These are phyloP conservation scores for Rhododendron williamsianum DNA, from an alignment of 148 eudicot species.

Conservation along the genomic window DNA sequence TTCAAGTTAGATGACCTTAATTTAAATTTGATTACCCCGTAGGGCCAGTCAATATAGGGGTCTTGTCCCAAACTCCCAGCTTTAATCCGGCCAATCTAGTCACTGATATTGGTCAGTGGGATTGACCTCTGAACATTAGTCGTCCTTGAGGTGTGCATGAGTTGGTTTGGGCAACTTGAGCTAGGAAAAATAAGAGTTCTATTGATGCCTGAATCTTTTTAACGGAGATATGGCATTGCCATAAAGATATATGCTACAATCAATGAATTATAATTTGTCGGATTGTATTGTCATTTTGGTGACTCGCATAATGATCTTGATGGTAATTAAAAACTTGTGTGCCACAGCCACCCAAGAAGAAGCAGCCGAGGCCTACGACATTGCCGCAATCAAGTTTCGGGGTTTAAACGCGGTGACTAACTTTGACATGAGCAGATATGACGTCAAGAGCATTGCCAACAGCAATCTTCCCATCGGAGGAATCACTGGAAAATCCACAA, in stretches of 20 bases:
- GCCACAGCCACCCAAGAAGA: conserved; percentile 79
- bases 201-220: neutral
- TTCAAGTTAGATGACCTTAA: neutral
- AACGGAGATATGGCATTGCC: neutral
- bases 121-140: no score
- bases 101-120: neutral
- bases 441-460: conserved; percentile 62
- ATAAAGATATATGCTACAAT: neutral
- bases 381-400: conserved; percentile 86
- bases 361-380: conserved; percentile 96
- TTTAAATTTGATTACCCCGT: neutral
- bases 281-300: neutral
- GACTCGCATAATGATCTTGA: neutral
- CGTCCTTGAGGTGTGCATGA: no score
- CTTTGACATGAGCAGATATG: conserved; percentile 88
- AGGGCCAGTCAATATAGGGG: neutral
- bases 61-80: no score
- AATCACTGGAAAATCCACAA: conserved; percentile 35
- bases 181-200: neutral
- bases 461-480: conserved; percentile 73
- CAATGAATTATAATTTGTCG: neutral
- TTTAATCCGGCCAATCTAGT: neutral
- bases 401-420: conserved; percentile 88
- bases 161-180: no score
- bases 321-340: neutral